A percentile compares a stretch with the other conserved stretches of the same genome.
Evolutionary conservation across 331 rosid genomes (phyloP).

Genomic region (Prunus yedoensis): DNA sequence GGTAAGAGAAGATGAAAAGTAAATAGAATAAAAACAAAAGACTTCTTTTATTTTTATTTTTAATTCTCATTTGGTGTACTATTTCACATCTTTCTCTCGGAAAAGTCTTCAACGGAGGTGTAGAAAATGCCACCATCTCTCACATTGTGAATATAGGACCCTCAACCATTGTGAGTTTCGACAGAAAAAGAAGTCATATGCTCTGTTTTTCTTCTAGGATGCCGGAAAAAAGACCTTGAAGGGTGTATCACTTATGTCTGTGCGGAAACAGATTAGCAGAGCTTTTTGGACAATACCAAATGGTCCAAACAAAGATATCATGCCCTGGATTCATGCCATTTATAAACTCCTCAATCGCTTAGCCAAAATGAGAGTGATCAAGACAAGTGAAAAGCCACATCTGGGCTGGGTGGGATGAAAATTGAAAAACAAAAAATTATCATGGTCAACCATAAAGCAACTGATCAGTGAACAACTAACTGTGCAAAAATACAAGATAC

Average conservation of each 20-base stretch:
- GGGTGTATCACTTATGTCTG: too few relatives aligned
- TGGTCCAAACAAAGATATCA: too few relatives aligned
- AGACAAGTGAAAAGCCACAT: neutral
- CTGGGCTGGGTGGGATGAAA: neutral
- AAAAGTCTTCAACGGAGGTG: neutral
- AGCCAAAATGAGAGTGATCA: too few relatives aligned
- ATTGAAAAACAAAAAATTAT: neutral
- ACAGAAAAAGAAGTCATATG: too few relatives aligned
- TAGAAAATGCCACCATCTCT: neutral
- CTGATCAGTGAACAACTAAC: neutral
- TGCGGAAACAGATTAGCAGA: too few relatives aligned
- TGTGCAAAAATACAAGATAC: neutral
- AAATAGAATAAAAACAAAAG: neutral
- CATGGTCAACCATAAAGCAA: neutral
- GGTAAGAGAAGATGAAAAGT: neutral
- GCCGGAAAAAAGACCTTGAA: too few relatives aligned
- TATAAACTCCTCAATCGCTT: too few relatives aligned
- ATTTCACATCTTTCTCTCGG: neutral
- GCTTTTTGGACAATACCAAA: too few relatives aligned
- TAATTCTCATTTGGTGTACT: neutral
- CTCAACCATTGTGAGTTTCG: too few relatives aligned
- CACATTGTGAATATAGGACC: neutral
- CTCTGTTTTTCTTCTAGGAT: too few relatives aligned
- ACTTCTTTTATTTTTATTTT: neutral
- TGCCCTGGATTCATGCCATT: too few relatives aligned